Base-by-base conservation (phyloP, 805 yeast genomes). In the Pichia cephalocereana region DNA sequence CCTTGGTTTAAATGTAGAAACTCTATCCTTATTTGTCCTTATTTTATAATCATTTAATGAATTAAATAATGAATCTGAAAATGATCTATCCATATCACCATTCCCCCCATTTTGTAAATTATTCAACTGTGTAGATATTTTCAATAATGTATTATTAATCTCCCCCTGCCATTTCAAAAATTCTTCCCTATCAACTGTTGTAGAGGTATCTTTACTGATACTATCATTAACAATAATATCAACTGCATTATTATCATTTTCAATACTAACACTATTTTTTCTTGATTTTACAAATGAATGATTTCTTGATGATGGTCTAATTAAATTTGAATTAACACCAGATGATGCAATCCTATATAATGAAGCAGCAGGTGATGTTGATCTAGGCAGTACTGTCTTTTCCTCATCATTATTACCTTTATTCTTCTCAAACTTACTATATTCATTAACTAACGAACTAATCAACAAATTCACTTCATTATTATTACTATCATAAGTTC, bases 111-210 rank as follows among this genome's bases (percentile, higher is more conserved):
- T n/a, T n/a, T n/a, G 44, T 47, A 60, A 38, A 37, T 52, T 57
- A 8, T 61, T 53, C 17, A 66, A 51, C 45, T 77, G 81, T 46
- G 67, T 61, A 17, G 74, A 66, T 39, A 77, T 67, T 56, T 70
- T 69, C 50, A 66, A 68, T 46, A 77, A 63, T 8, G 77, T 65
- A 43, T 68, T 54, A 51, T 76, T 77, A 43, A 77, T 72, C 47
- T 76, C 81, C 32, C 68, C 69, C 57, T 76, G 81, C 82, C 82
- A 77, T 43, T 65, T 68, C 40, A 70, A 64, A 51, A 76, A 71
- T 39, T 75, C 80, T 6, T 30, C 14, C 4, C 32, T 30, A 30
- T 30, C 32, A 30, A 30, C 11, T 11, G 32, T 7, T 38, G 17
- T 42, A 18, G 38, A 18, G 46, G 2, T 28, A 37, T 27, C 30